Percentiles rank a stretch among this genome's conserved stretches.
These are phyloP conservation scores for Colletotrichum incanum DNA, from an alignment of 2,329 filamentous ascomycete genomes.

Conservation along the genomic window DNA sequence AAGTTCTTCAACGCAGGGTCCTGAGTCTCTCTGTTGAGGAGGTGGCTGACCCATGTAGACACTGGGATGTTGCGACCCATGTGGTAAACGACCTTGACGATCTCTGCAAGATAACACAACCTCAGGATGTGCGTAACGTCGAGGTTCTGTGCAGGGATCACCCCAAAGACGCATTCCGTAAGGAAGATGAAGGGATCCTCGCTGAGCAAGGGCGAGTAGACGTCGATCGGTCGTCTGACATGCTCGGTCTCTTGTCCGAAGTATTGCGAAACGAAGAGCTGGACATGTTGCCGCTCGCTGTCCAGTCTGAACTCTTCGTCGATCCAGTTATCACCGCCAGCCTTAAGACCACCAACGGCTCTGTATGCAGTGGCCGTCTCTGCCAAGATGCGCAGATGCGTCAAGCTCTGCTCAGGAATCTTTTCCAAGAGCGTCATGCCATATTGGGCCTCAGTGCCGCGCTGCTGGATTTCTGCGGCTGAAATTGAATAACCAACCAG, in stretches of 20 bases:
- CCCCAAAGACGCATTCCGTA: constrained; percentile 81
- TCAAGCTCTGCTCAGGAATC: constrained; percentile 86
- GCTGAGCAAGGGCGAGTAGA: constrained; percentile 72
- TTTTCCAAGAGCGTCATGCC: constrained; percentile 85
- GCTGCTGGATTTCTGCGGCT: constrained; percentile 91
- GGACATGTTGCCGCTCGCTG: constrained; percentile 80
- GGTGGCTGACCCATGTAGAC: constrained; percentile 63
- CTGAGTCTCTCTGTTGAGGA: constrained; percentile 59
- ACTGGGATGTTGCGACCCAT: constrained; percentile 70
- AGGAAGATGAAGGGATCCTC: constrained; percentile 86
- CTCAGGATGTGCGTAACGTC: constrained; percentile 86
- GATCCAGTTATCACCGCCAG: constrained; percentile 72
- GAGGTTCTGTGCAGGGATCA: constrained; percentile 77
- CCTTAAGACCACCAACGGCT: constrained; percentile 79
- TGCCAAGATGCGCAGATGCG: constrained; percentile 88
- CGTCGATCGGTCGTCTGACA: constrained; percentile 59
- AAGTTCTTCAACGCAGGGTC: constrained; percentile 69
- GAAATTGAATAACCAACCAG: constrained; percentile 89
- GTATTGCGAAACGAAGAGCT: constrained; percentile 79
- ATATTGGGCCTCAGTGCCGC: constrained; percentile 82
- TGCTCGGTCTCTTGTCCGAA: constrained; percentile 60
- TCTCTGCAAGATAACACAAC: constrained; percentile 91
- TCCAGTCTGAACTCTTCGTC: constrained; percentile 77
- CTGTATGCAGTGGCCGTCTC: constrained; percentile 92
- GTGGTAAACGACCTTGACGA: constrained; percentile 83